Percentiles rank a stretch among this genome's conserved stretches.
Conservation (phyloP, 805 yeast species). For the Millerozyma acaciae region DNA sequence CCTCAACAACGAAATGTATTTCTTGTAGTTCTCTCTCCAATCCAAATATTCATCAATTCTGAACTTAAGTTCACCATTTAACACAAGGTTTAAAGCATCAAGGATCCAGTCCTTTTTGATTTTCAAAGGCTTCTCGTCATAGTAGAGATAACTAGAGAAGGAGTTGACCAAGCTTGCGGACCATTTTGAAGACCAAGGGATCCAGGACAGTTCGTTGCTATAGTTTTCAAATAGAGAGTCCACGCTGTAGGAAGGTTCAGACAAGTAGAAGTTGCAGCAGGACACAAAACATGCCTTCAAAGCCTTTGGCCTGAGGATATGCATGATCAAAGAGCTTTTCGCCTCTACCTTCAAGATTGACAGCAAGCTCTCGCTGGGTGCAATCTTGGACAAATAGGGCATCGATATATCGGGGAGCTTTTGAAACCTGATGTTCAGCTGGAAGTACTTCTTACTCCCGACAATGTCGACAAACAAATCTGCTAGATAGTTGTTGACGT, state of each 20-base stretch:
- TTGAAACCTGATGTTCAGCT: slow-evolving; percentile 23
- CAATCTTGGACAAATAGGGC: slow-evolving; percentile 22
- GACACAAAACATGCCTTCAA: slow-evolving; percentile 30
- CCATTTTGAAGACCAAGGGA: slow-evolving; percentile 38
- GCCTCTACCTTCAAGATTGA: slow-evolving; percentile 22
- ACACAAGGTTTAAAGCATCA: slow-evolving; percentile 27
- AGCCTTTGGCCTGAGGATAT: slow-evolving; percentile 35
- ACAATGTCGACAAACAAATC: slow-evolving; percentile 37
- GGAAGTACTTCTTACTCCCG: slow-evolving; percentile 38
- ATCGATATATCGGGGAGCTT: slow-evolving; percentile 27
- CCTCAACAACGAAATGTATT: slow-evolving; percentile 22
- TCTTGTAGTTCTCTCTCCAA: slow-evolving; percentile 35
- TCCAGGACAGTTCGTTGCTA: slow-evolving; percentile 17
- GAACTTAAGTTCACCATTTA: slow-evolving; percentile 26
- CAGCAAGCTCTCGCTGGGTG: slow-evolving; percentile 11
- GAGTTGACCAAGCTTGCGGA: slow-evolving; percentile 27
- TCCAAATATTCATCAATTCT: slow-evolving; percentile 29
- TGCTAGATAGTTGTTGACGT: slow-evolving; percentile 24
- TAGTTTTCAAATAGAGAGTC: slow-evolving; percentile 21
- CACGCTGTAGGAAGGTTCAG: slow-evolving; percentile 33
- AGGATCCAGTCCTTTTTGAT: slow-evolving; percentile 28
- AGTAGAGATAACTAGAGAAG: slow-evolving; percentile 29
- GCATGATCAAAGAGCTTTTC: slow-evolving; percentile 30
- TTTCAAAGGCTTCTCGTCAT: slow-evolving; percentile 27
- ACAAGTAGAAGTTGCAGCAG: slow-evolving; percentile 27